Evolutionary conservation across 2,329 filamentous ascomycete species (phyloP), one percentile per base, ranked within the genome.

Genomic region (Epichloe baconii): DNA sequence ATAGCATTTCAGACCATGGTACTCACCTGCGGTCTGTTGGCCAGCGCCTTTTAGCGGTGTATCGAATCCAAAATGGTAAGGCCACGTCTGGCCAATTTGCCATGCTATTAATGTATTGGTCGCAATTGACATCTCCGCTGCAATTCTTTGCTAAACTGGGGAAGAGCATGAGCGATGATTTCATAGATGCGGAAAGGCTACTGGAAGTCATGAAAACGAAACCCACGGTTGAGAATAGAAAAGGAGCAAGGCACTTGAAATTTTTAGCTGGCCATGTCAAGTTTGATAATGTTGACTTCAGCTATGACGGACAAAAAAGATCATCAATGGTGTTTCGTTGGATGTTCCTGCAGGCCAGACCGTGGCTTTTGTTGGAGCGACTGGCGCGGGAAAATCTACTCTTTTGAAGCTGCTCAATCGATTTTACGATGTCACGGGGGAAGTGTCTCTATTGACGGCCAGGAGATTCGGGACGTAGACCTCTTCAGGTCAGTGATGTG

Each of bases 91-190:
- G 84, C 51, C 75, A 84, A 56, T 87, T 88, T 57, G 80, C 85
- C 51, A 79, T 82, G 66, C 71, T 88, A 15, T 68, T 88, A 53
- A 83, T 82, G 49, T 88, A 88, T 64, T 86, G 86, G 83, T 76
- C 77, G 17, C 84, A 88, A 60, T 72, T 88, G 38, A 83, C 84
- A 44, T 76, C 78, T 2, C 85, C 85, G 2, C 72, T 88, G 49
- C 82, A 82, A 56, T 87, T 85, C 64, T 87, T 88, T 60, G 75
- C 77, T 6, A 68, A 69, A 17, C 65, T 81, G 31, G 77, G 78
- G 6, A 78, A 76, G 59, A 74, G 66, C 47, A 72, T 82, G 54
- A 77, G 76, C 52, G 71, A 73, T 54, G 73, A 79, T 52, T 69
- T 82, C 37, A 76, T 81, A 44, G 71, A 79, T 52, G 77, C 78